Base-by-base conservation (phyloP, 257 asterid genomes). In the Solanum pinnatisectum region DNA sequence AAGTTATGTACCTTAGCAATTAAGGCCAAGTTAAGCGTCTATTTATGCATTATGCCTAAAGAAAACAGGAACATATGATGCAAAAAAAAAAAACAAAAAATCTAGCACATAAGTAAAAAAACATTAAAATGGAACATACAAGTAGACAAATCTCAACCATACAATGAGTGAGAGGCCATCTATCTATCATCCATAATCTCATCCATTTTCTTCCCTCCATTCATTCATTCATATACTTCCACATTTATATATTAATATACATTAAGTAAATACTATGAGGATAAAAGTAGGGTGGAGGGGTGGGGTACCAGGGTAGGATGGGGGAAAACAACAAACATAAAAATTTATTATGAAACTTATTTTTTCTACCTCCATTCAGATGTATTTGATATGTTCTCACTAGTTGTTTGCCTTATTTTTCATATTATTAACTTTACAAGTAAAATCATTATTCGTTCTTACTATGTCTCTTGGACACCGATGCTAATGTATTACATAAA, bases 91-190 rank as follows among this genome's bases (percentile, higher is more conserved):
- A 0, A 84, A 30, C 30, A 30, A 15, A 84, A 32, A 11, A 30
- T 56, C 5, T 36, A 63, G 77, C 20, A 37, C 25, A 23, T 10
- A 56, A 33, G 35, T 15, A 59, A 11, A 42, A 77, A 81, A 32
- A 13, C 36, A 2, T 2, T 52, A 18, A 56, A 56, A 18, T 56
- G 65, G 23, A 72, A 84, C 42, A 87, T 30, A 35, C 20, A 74
- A 46, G 63, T 40, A 83, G 60, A 18, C 87, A 91, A 56, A 94
- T 88, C 92, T 88, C 90, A 93, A 90, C 98, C 98, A 95, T 95
- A 93, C 94, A 93, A 91, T 87, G 91, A 91, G 93, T 90, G 94
- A 90, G 96, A 94, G 98, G 98, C 95, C 90, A 93, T 89, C 93
- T 87, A 83, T 88, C 89, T 78, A 89, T 93, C 89, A 91, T 91